Evolutionary conservation across 108 stramenopile species (phyloP).

Genomic region (Nitzschia sp.): DNA sequence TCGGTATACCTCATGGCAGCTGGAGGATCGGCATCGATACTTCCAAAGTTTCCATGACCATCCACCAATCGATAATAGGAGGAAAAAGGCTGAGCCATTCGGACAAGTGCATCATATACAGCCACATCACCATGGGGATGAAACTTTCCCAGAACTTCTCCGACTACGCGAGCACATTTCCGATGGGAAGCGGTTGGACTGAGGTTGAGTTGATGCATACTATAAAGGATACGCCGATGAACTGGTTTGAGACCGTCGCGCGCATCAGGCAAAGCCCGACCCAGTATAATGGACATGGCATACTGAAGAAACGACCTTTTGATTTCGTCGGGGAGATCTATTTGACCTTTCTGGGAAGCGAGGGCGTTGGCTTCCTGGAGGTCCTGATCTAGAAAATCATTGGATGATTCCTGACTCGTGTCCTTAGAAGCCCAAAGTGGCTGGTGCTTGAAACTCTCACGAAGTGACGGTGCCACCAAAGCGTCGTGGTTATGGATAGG

Average conservation of each 20-base stretch:
- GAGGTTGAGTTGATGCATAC: slow-evolving; percentile 88
- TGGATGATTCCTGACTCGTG: no score
- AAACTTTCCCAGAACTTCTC: slow-evolving; percentile 92
- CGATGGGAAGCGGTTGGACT: slow-evolving; percentile 70
- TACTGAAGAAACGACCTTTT: slow-evolving; percentile 88
- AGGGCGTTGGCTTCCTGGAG: no score
- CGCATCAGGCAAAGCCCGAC: slow-evolving; percentile 93
- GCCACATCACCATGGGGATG: slow-evolving; percentile 92
- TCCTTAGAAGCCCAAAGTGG: no score
- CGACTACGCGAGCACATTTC: slow-evolving; percentile 97
- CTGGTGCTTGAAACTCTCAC: no score
- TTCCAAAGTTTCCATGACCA: slow-evolving; percentile 96
- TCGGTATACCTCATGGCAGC: slow-evolving; percentile 99
- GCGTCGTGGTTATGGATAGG: no score
- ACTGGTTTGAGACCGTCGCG: slow-evolving; percentile 97
- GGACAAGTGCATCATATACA: slow-evolving; percentile 95
- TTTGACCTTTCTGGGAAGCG: slow-evolving; percentile 2
- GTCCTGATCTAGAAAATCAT: no score
- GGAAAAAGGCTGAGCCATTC: slow-evolving; percentile 92
- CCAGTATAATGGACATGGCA: slow-evolving; percentile 91
- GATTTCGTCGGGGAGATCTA: slow-evolving; percentile 75
- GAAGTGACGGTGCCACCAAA: no score
- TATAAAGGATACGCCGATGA: slow-evolving; percentile 93
- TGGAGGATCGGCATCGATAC: slow-evolving; percentile 93
- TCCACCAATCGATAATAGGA: slow-evolving; percentile 85